Conservation (phyloP, 495 filamentous ascomycete genomes). For the Penicillium nucicola region DNA sequence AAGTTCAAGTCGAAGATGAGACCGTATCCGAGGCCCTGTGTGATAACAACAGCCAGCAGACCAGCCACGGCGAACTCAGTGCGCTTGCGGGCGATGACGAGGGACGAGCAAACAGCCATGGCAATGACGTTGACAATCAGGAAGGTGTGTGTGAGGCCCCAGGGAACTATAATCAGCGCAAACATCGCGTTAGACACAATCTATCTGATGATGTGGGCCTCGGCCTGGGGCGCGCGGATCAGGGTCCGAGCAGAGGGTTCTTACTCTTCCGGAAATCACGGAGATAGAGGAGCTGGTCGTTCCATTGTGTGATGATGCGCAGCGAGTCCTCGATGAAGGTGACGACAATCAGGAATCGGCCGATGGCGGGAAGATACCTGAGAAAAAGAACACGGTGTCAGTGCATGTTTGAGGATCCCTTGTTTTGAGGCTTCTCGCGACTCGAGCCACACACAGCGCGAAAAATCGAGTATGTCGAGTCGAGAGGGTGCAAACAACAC, state of each 20-base stretch:
- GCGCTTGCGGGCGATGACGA: slow-evolving; percentile 88
- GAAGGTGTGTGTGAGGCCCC: slow-evolving; percentile 89
- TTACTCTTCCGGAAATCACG: slow-evolving; percentile 91
- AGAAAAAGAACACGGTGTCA: slow-evolving; percentile 34
- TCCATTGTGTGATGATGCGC: slow-evolving; percentile 97
- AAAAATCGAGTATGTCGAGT: not conserved
- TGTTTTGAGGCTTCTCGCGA: slow-evolving; percentile 12
- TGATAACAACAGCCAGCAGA: slow-evolving; percentile 84
- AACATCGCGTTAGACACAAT: slow-evolving; percentile 15
- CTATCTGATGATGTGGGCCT: not conserved
- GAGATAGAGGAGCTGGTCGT: slow-evolving; percentile 89
- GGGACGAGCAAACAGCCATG: slow-evolving; percentile 76
- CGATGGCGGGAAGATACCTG: slow-evolving; percentile 92
- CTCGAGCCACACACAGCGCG: not conserved
- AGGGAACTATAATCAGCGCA: slow-evolving; percentile 61
- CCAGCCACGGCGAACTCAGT: slow-evolving; percentile 89
- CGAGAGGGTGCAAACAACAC: slow-evolving; percentile 35
- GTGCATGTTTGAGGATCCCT: slow-evolving; percentile 19
- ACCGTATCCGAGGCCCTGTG: slow-evolving; percentile 96
- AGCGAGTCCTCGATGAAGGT: slow-evolving; percentile 97
- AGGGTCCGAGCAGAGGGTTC: slow-evolving; percentile 18
- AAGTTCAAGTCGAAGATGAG: slow-evolving; percentile 99
- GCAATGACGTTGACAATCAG: slow-evolving; percentile 85
- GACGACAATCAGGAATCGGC: slow-evolving; percentile 95
- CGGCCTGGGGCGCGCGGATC: not conserved